Base-by-base conservation (phyloP, 169 alveolate species). In the Plasmodium cynomolgi region DNA sequence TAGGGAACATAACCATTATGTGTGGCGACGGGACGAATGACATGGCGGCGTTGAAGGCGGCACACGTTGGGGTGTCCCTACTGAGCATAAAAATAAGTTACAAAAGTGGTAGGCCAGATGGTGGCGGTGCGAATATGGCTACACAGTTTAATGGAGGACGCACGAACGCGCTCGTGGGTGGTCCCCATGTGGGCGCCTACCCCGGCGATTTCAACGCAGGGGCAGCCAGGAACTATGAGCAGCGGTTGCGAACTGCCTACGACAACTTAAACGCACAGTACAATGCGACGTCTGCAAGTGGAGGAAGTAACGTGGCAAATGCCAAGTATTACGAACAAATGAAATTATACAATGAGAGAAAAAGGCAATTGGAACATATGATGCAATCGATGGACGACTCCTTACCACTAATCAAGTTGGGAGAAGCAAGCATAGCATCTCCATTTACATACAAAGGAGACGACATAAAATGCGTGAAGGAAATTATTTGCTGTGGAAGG, bases 11-110 rank as follows among this genome's bases (percentile, higher is more conserved):
- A 44, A 97, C 98, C 20, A 95, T 98, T 34, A 98, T 98, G 99
- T 98, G 99, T 95, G 99, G 99, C 11, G 99, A 99, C 96, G 99
- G 99, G 1, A 98, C 99, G 23, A 99, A 99, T 93, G 99, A 99
- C 95, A 99, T 99, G 74, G 99, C 99, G n/a, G 99, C 99, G 1
- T 96, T 99, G 79, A 99, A 99, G 92, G 98, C 98, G 58, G 99
- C 99, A 8, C 98, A 98, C 84, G 99, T 99, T 13, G 99, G 99
- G 47, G 97, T 99, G 6, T 99, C 99, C 26, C 95, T 99, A 56
- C 95, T 99, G 73, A 98, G 97, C 93, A 97, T 84, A 88, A 95
- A 94, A 86, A 68, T 94, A 71, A 84, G 93, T 56, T 86, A 97
- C 90, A 93, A 95, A 75, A 86, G 81, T 56, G 85, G 85, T 79